phyloP scores from a whole-genome alignment of 495 filamentous ascomycete species.

The Penicillium roqueforti region DNA sequence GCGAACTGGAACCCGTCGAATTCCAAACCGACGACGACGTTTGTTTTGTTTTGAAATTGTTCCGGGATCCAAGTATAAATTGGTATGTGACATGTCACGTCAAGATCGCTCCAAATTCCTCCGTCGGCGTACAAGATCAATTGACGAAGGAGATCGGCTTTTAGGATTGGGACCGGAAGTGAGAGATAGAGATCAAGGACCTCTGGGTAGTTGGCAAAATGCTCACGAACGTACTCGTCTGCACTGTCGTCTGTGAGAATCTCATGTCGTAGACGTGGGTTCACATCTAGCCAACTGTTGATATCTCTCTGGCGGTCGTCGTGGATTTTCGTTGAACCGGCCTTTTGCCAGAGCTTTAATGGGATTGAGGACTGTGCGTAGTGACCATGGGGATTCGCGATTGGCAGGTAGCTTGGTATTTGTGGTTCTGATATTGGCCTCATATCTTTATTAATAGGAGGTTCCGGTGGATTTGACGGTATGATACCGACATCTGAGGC shows the following conservation, averaged over 20 bases:
- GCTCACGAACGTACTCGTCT: constrained; percentile 28
- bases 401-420: background rate
- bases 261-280: constrained; percentile 33
- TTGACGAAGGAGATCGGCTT: constrained; percentile 42
- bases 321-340: constrained; percentile 19
- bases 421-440: background rate
- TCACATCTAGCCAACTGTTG: constrained; percentile 25
- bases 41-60: constrained; percentile 19
- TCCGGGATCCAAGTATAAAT: constrained; percentile 38
- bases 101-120: constrained; percentile 45
- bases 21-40: constrained; percentile 41
- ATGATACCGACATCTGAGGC: background rate
- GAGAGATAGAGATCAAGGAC: constrained; percentile 24
- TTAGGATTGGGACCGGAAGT: constrained; percentile 31
- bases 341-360: constrained; percentile 33
- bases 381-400: background rate
- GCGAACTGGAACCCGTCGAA: constrained; percentile 37
- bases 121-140: constrained; percentile 38
- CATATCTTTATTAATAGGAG: background rate
- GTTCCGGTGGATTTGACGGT: background rate
- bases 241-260: constrained; percentile 32
- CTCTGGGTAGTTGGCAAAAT: constrained; percentile 23
- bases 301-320: constrained; percentile 11
- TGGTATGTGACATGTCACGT: constrained; percentile 32
- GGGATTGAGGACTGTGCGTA: constrained; percentile 7